These are phyloP conservation scores for Triticum urartu DNA, from an alignment of 176 grass and related monocot genomes.

Conservation along the genomic window DNA sequence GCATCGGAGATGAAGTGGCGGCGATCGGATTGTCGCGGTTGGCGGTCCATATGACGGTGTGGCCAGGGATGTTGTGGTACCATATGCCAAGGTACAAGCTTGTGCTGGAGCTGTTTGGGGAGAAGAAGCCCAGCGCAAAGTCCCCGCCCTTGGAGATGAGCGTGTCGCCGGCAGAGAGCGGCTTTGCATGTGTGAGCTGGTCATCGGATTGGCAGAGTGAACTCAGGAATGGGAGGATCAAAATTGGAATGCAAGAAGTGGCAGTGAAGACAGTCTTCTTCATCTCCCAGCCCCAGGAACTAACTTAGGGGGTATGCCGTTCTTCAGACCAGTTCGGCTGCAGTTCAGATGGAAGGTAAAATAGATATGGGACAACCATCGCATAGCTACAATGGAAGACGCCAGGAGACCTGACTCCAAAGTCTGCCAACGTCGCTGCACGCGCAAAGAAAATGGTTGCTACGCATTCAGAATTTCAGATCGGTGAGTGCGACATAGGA, in stretches of 20 bases:
- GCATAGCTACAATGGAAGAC: too few relatives aligned
- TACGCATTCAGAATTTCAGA: too few relatives aligned
- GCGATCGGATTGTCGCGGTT: conserved; percentile 40
- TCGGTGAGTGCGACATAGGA: too few relatives aligned
- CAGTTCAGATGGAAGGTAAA: too few relatives aligned
- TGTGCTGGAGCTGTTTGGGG: not conserved
- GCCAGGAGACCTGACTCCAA: too few relatives aligned
- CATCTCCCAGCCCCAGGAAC: too few relatives aligned
- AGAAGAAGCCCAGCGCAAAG: conserved; percentile 52
- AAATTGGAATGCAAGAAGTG: not conserved
- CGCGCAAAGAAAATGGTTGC: too few relatives aligned
- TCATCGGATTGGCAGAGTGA: conserved; percentile 21
- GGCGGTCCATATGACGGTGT: conserved; percentile 33
- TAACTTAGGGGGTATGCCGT: too few relatives aligned
- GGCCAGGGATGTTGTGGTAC: conserved; percentile 29
- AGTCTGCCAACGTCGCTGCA: too few relatives aligned
- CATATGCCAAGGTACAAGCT: conserved; percentile 39
- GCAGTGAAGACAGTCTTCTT: too few relatives aligned
- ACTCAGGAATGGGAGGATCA: conserved; percentile 11
- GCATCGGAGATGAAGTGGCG: not conserved
- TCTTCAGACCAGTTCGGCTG: too few relatives aligned
- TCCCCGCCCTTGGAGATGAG: conserved; percentile 15
- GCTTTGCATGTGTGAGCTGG: not conserved
- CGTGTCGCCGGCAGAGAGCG: not conserved
- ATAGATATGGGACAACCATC: too few relatives aligned